Evolutionary conservation across 495 filamentous ascomycete genomes (phyloP).

Genomic region (Penicillium cataractarum): DNA sequence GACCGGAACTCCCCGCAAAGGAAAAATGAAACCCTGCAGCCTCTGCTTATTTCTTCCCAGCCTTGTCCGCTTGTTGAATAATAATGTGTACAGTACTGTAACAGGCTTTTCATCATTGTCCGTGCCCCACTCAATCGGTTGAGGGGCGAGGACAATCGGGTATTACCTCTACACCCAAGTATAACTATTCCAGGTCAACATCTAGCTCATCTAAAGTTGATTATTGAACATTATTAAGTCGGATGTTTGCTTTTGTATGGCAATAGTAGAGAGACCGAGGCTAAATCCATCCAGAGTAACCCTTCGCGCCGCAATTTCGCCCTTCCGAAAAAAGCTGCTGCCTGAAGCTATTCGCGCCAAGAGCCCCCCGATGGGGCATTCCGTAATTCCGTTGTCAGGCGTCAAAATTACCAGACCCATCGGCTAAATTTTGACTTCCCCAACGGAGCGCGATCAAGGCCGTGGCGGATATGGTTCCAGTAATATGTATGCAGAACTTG

Average conservation of each 20-base stretch:
- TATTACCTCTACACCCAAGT: not conserved
- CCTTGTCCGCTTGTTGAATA: not conserved
- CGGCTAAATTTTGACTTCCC: not conserved
- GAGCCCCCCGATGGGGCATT: conserved; percentile 1
- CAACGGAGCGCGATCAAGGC: too few relatives aligned
- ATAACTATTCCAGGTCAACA: not conserved
- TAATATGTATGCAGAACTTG: not conserved
- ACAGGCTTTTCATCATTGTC: not conserved
- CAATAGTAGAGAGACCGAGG: not conserved
- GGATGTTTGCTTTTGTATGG: too few relatives aligned
- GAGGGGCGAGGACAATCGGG: not conserved
- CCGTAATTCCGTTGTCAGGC: not conserved
- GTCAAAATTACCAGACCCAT: conserved; percentile 2
- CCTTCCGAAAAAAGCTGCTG: conserved; percentile 12
- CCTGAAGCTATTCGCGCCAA: conserved; percentile 16
- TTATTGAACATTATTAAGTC: too few relatives aligned
- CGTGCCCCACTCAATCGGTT: not conserved
- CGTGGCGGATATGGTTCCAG: not conserved
- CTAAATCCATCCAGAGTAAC: not conserved
- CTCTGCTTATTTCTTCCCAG: not conserved
- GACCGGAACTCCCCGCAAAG: not conserved
- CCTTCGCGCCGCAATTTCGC: too few relatives aligned
- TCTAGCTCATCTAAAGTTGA: too few relatives aligned
- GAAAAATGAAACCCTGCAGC: not conserved
- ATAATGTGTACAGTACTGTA: not conserved